Evolutionary conservation across 345 rosid species (phyloP), one percentile per base, ranked within the genome.

Genomic region (Lepidium aucheri): DNA sequence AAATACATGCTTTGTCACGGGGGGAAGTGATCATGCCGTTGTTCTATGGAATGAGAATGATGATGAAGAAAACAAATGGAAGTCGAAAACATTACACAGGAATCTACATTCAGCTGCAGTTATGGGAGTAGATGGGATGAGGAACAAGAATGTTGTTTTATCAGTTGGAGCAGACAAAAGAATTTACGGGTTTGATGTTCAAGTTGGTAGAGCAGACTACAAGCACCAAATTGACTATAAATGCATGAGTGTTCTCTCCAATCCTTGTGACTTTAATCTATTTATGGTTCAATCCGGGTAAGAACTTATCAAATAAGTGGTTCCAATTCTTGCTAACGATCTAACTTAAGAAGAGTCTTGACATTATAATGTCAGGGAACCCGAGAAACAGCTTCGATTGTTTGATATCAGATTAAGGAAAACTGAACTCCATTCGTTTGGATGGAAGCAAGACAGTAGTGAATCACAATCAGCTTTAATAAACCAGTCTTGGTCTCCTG

Each of bases 201-300:
- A 79, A 34, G 77, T 63, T 16, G 90, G 94, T 66, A 81, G 90
- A 78, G 85, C 84, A 24, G 88, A 80, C 45, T 90, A 78, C 79
- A 87, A 68, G 77, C 87, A 90, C 82, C 94, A 86, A 67, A 78
- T 90, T 42, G 97, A 93, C 9, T 85, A 83, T 76, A 93, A 90
- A 78, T 93, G 98, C 85, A 87, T 93, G 98, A 90, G 97, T 42
- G 87, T 90, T 38, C 82, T 86, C 62, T 86, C 98, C 42, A 90
- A 93, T 64, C 98, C 98, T 15, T 77, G 94, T 6, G 98, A 93
- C 77, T 88, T 86, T 83, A 90, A 90, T 77, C 85, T 93, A 9
- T 93, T 90, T 72, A 86, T 93, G 97, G 97, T 89, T 69, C 97
- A 90, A 70, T 82, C 96, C 0, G 98, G 97, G 98, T 92, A 84